Evolutionary conservation across 495 filamentous ascomycete species (phyloP), one percentile per base, ranked within the genome.

Genomic region (Hypoxylon fuscum): DNA sequence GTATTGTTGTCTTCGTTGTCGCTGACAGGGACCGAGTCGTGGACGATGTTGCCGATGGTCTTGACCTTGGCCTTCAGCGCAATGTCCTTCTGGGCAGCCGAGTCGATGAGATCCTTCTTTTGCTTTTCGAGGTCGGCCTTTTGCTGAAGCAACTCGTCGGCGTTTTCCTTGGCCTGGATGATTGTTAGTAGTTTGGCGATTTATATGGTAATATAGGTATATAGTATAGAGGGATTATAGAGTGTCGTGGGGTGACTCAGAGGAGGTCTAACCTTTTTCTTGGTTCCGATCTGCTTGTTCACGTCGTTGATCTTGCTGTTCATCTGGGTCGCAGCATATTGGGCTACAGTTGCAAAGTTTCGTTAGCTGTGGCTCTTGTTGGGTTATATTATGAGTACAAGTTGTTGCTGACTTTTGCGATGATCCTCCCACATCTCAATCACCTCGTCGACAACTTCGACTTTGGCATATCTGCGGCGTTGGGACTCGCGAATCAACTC

Each of bases 1-100:
- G 76, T 75, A 72, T 98, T 98, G 78, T 96, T 81, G 72, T 96
- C 93, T 81, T 98, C 95, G 70, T 92, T 91, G 69, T 95, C 84
- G 76, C 88, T 92, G 46, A 97, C 74, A n/a, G 93, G 95, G 10
- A 98, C 95, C 1, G 88, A 89, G 18, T 92, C 88, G 76, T 98
- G 93, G 20, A 98, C 94, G 71, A 95, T 86, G 72, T 98, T 98
- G 40, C 95, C 95, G 66, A 98, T 89, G 0, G 85, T 87, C 70
- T 88, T 90, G 64, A 94, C 83, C 79, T 94, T 96, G 62, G 76
- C 81, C 64, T 88, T 85, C 48, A 97, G 78, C 47, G 85, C 77
- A 17, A 76, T 69, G 55, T 95, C 89, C 74, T 96, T 96, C 71
- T 88, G 84, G 10, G 79, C 75, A 1, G 91, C 93, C 34, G 80